A percentile compares a stretch with the other conserved stretches of the same genome.
Conservation (phyloP, 441 rosid species). For the Jatropha multifida region DNA sequence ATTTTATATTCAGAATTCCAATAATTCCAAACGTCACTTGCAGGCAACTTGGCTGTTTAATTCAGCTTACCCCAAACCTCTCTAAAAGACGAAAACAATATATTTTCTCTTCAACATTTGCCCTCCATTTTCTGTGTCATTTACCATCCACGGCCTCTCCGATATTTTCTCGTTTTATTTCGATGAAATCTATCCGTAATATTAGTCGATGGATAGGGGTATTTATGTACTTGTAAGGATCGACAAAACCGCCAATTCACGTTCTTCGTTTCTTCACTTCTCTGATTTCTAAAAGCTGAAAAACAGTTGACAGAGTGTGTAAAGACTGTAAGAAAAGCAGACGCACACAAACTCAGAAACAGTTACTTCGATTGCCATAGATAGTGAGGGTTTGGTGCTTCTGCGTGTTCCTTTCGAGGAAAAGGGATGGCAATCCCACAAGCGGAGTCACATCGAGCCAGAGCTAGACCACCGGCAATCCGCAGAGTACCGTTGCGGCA, state of each 20-base stretch:
- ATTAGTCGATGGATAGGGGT: neutral
- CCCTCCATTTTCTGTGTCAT: neutral
- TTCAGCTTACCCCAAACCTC: neutral
- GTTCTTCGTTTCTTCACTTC: neutral
- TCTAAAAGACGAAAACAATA: neutral
- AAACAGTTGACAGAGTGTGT: neutral
- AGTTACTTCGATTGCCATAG: neutral
- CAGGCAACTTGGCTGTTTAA: neutral
- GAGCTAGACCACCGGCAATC: conserved; percentile 29
- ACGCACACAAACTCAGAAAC: neutral
- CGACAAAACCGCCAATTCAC: conserved; percentile 1
- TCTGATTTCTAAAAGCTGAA: neutral
- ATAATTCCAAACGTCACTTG: neutral
- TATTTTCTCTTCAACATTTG: neutral
- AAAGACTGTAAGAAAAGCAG: neutral
- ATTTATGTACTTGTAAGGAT: neutral
- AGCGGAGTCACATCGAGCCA: conserved; percentile 39
- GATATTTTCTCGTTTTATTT: no score
- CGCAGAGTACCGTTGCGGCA: conserved; percentile 55
- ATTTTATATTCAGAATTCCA: neutral
- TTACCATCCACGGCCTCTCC: neutral
- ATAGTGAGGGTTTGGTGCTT: neutral
- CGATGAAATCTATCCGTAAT: neutral
- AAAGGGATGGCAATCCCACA: conserved; percentile 42
- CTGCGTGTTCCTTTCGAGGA: neutral